These are phyloP conservation scores for Gracilaria domingensis DNA, from an alignment of 23 red algal species.

Conservation along the genomic window DNA sequence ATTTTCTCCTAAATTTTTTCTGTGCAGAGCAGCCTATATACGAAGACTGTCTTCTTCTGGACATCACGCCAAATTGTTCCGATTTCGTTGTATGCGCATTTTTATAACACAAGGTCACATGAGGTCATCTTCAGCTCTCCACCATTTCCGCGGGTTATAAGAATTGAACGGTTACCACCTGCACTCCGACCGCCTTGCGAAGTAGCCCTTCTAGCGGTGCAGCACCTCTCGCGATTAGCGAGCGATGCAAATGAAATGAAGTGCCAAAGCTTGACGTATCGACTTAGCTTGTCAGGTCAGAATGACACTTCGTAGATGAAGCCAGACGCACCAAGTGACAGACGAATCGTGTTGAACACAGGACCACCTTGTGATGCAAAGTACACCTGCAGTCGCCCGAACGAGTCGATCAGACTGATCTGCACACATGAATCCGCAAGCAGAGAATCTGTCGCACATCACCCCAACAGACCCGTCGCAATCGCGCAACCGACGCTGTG, in stretches of 20 bases:
- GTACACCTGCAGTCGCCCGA: slow-evolving; percentile 48
- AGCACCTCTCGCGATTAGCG: slow-evolving; percentile 9
- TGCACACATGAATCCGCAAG: slow-evolving; percentile 19
- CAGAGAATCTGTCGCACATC: slow-evolving; percentile 6
- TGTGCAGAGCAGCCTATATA: slow-evolving; percentile 86
- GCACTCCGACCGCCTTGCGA: slow-evolving; percentile 9
- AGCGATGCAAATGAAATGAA: slow-evolving; percentile 9
- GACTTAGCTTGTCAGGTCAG: background rate
- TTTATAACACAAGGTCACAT: slow-evolving; percentile 20
- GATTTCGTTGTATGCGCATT: background rate
- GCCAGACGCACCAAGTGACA: slow-evolving; percentile 50
- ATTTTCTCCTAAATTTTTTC: slow-evolving; percentile 99
- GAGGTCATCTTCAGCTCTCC: slow-evolving; percentile 36
- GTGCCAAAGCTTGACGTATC: slow-evolving; percentile 27
- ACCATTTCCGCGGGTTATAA: slow-evolving; percentile 10
- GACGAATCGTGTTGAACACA: slow-evolving; percentile 18
- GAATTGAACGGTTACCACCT: slow-evolving; percentile 52
- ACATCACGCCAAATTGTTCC: slow-evolving; percentile 87
- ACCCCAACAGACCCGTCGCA: slow-evolving; percentile 26
- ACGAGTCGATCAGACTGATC: slow-evolving; percentile 58
- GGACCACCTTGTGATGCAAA: background rate
- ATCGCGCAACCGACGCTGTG: slow-evolving; percentile 36
- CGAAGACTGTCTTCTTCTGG: slow-evolving; percentile 84
- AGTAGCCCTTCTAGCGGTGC: background rate
- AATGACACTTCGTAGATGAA: slow-evolving; percentile 54